These are phyloP conservation scores for Epichloe sp. DNA, from an alignment of 2,329 filamentous ascomycete species.

Conservation along the genomic window DNA sequence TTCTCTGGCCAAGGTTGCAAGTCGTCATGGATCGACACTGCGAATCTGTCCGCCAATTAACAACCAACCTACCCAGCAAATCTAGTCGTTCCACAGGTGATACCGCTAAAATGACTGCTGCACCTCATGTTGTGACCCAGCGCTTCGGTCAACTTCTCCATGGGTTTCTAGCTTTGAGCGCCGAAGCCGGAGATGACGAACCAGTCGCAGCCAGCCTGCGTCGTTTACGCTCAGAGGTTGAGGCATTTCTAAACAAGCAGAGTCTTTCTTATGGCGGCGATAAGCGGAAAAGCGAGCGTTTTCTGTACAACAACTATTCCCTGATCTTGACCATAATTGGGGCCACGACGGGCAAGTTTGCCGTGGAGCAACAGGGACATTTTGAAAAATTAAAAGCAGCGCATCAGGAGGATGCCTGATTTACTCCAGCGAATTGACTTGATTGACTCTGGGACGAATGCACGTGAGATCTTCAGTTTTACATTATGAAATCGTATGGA, in stretches of 20 bases:
- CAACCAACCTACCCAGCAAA: conserved; percentile 35
- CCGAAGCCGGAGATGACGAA: conserved; percentile 89
- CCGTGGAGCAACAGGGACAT: conserved; percentile 60
- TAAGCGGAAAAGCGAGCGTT: conserved; percentile 68
- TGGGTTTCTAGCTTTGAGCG: conserved; percentile 68
- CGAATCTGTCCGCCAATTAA: conserved; percentile 63
- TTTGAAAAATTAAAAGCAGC: conserved; percentile 54
- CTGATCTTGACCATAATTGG: conserved; percentile 86
- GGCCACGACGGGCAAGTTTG: conserved; percentile 59
- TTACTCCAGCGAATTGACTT: background rate
- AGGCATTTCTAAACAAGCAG: conserved; percentile 67
- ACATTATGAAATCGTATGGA: background rate
- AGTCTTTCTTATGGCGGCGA: conserved; percentile 63
- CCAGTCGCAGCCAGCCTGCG: conserved; percentile 72
- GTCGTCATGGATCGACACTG: conserved; percentile 87
- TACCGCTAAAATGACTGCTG: conserved; percentile 53
- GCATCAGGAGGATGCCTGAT: conserved; percentile 33
- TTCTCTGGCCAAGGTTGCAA: conserved; percentile 92
- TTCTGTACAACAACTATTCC: conserved; percentile 93
- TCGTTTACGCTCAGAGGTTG: conserved; percentile 67
- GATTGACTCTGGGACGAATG: background rate
- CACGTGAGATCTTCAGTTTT: background rate
- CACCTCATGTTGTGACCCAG: conserved; percentile 85
- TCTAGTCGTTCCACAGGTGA: conserved; percentile 32
- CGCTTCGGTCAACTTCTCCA: conserved; percentile 90